Evolutionary conservation across 345 rosid species (phyloP), one percentile per base, ranked within the genome.

Genomic region (Linum tenue): DNA sequence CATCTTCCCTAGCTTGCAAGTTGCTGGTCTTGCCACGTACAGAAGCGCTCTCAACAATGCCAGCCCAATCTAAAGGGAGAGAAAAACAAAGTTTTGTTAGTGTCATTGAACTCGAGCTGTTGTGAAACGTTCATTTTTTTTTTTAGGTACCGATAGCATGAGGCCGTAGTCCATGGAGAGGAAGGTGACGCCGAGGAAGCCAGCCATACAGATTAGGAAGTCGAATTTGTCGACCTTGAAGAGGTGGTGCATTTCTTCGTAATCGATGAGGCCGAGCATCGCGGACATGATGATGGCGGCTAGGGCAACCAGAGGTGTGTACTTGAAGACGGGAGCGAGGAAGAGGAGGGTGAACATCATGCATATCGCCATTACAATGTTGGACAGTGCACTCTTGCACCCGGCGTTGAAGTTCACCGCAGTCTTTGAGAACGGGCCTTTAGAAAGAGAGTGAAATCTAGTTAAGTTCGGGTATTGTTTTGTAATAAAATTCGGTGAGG

Each of bases 361-460:
- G 82, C 84, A 77, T 7, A 86, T 3, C 4, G 88, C 84, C 98
- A 89, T 89, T 4, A 92, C 82, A 3, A 92, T 56, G 64, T 92
- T 92, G 1, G 98, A 76, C 94, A 87, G 83, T 1, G 85, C 83
- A 51, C 95, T 83, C 66, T 59, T 80, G 60, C 87, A 75, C 7
- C 98, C 95, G 3, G 97, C 73, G 57, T 87, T 89, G 77, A 69
- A 89, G 75, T 92, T 92, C 76, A 92, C 97, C 0, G 98, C 98
- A 0, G 97, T 80, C 73, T 92, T 92, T 39, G 97, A 92, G 71
- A 92, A 92, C 39, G 98, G 98, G 10, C 98, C 98, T 91, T 79
- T 31, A 22, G 31, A 22, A 22, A 22, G 31, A 22, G 31, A 22
- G 31, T 22, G 31, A 22, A 0, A 22, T 22, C 31, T 22, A 22